A percentile compares a stretch with the other conserved stretches of the same genome.
Conservation (phyloP, 1,139 yeast species). For the Yamadazyma membranifaciens region DNA sequence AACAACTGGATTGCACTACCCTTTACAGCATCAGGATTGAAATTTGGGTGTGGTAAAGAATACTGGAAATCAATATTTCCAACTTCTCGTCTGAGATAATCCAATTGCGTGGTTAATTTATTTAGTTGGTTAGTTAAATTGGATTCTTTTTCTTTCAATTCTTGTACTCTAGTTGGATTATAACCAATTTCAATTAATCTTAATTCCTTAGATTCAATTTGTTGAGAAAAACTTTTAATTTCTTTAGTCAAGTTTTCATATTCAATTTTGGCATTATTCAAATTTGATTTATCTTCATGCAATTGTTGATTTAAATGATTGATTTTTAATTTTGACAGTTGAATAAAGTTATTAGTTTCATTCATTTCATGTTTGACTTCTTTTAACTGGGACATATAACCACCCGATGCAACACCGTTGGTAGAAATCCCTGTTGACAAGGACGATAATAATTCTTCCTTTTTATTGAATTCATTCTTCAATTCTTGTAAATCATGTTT, state of each 20-base stretch:
- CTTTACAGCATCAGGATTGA: conserved; percentile 63
- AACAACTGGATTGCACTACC: conserved; percentile 92
- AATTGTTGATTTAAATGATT: conserved; percentile 57
- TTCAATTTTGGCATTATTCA: conserved; percentile 55
- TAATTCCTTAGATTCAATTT: conserved; percentile 38
- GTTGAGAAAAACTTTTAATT: conserved; percentile 41
- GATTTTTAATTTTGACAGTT: conserved; percentile 61
- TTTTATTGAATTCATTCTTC: conserved; percentile 53
- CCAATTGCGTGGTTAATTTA: conserved; percentile 49
- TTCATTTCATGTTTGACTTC: conserved; percentile 60
- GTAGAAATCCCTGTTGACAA: conserved; percentile 90
- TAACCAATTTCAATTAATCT: conserved; percentile 58
- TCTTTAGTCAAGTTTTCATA: conserved; percentile 41
- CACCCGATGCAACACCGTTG: conserved; percentile 73
- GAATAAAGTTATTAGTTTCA: conserved; percentile 53
- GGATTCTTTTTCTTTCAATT: conserved; percentile 45
- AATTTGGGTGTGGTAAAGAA: conserved; percentile 59
- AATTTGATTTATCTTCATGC: conserved; percentile 49
- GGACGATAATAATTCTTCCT: conserved; percentile 80
- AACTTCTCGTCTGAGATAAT: conserved; percentile 59
- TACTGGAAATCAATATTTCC: conserved; percentile 79
- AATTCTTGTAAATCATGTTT: conserved; percentile 42
- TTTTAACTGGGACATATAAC: conserved; percentile 73
- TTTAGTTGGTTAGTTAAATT: conserved; percentile 25
- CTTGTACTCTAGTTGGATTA: conserved; percentile 47